Evolutionary conservation across 352 stramenopile genomes (phyloP), one percentile per base, ranked within the genome.

Genomic region (Globisporangium cederbergense): DNA sequence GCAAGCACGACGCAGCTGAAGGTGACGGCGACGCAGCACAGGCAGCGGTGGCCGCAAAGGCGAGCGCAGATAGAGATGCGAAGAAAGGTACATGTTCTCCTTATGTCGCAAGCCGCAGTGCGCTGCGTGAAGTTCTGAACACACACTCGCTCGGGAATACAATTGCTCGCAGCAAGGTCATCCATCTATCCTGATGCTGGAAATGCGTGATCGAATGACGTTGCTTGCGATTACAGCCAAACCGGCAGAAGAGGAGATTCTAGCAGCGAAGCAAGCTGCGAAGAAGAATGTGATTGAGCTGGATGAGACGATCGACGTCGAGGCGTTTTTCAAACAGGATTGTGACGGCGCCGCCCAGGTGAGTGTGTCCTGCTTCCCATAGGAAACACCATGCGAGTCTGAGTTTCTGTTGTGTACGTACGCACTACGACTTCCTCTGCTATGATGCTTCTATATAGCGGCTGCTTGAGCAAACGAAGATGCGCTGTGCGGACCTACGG

Each of bases 381-480:
- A 28, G 8, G n/a, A 46, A 6, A n/a, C 5, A 32, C 9, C 0
- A 52, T 8, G 4, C 5, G 18, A 10, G 7, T 11, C 11, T 5
- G 4, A 36, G 20, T 43, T 9, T n/a, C 30, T n/a, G 13, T 32
- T 18, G 13, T 2, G 46, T 2, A 2, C 30, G 0, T 43, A 40
- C 22, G 59, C 43, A 46, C 11, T 36, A 36, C 32, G 32, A 36
- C 32, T 36, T 36, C 4, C 6, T 20, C 43, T 49, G 14, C 14
- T 47, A n/a, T 49, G 5, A 0, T 56, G 4, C 30, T 16, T 1
- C 18, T n/a, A 0, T 4, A 62, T 56, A 93, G 85, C 78, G 76
- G 75, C 60, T 93, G 36, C 56, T 85, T 22, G 78, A 82, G 40
- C 82, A 91, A 65, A 74, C 82, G 20, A 80, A 85, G 36, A 13